Evolutionary conservation across 1,284 basidiomycete species (phyloP).

Genomic region (Naganishia albida): DNA sequence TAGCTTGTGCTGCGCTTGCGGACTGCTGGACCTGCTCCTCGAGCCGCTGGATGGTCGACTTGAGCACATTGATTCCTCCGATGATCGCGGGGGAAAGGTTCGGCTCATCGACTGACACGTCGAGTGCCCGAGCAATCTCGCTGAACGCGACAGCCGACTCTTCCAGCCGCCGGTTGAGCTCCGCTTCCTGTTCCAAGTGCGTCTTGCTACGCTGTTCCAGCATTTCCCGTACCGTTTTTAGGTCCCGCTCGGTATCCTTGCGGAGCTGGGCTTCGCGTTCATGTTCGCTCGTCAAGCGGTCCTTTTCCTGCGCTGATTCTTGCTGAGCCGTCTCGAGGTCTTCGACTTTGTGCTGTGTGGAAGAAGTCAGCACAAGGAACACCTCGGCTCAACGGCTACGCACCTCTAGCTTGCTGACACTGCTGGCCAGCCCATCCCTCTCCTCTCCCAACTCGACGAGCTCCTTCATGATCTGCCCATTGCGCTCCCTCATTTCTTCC

Average conservation of each 20-base stretch:
- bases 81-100: not conserved
- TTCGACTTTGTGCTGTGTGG: constrained; percentile 9
- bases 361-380: constrained; percentile 5
- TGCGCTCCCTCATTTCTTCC: constrained; percentile 50
- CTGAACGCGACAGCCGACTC: constrained; percentile 1
- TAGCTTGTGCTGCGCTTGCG: not conserved
- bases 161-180: constrained; percentile 12
- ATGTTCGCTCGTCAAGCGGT: constrained; percentile 14
- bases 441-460: constrained; percentile 46
- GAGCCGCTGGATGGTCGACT: constrained; percentile 11
- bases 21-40: constrained; percentile 19
- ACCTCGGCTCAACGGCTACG: not conserved
- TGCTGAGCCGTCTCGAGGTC: constrained; percentile 5
- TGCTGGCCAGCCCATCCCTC: constrained; percentile 38
- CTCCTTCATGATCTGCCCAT: constrained; percentile 50
- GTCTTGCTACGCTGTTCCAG: constrained; percentile 22
- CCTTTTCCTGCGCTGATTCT: not conserved
- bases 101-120: not conserved
- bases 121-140: constrained; percentile 8
- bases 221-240: constrained; percentile 12
- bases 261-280: constrained; percentile 11
- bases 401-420: constrained; percentile 21
- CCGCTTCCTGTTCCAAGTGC: constrained; percentile 4
- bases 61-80: constrained; percentile 1
- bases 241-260: constrained; percentile 20